Conservation (phyloP, 305 asterid species). For the Fraxinus greggii region DNA sequence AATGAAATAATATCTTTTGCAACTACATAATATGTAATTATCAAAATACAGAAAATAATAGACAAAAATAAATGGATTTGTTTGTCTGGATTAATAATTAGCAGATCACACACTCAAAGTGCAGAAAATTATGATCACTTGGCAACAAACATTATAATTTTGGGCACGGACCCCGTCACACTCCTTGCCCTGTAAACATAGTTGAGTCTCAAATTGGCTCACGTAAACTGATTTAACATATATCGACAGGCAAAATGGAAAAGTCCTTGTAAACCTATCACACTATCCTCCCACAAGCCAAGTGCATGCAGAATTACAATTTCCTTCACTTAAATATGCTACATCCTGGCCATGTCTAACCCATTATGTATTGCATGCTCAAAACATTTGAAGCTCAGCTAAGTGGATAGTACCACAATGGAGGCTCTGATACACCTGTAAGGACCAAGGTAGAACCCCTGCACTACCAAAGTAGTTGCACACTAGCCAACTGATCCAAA, state of each 20-base stretch:
- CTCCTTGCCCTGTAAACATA: not conserved
- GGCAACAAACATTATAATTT: not conserved
- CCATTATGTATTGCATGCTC: not conserved
- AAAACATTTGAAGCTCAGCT: not conserved
- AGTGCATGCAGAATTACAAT: not conserved
- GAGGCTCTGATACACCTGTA: not conserved
- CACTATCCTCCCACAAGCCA: constrained; percentile 2
- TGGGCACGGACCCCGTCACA: not conserved
- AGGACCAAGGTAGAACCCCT: not conserved
- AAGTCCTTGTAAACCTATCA: not conserved
- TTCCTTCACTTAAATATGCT: not conserved
- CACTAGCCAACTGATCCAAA: not conserved
- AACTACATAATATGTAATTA: not conserved
- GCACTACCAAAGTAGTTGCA: not conserved
- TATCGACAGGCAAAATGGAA: not conserved
- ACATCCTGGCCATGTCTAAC: not conserved
- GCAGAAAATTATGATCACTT: constrained; percentile 9
- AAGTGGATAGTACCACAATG: not conserved
- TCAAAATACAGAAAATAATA: not conserved
- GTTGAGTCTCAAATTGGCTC: not conserved
- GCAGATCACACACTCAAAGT: not conserved
- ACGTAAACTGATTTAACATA: not conserved
- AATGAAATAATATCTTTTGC: not conserved
- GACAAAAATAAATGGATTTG: not conserved
- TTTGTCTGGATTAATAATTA: constrained; percentile 1